These are phyloP conservation scores for Scedosporium minutisporum DNA, from an alignment of 2,329 filamentous ascomycete species.

Conservation along the genomic window DNA sequence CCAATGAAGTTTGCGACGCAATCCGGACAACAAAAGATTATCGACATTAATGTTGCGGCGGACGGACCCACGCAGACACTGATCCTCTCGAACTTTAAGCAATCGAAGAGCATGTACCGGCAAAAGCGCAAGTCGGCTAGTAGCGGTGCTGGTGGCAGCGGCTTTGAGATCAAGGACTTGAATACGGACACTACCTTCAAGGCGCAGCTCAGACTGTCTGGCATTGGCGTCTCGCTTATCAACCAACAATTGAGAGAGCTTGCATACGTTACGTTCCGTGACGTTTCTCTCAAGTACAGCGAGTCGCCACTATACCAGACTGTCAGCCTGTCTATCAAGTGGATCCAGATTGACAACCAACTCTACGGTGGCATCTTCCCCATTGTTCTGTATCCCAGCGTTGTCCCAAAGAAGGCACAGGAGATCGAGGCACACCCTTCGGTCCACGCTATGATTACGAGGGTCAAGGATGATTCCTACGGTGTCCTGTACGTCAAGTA, in stretches of 20 bases:
- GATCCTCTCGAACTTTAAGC: slow-evolving; percentile 87
- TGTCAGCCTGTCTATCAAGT: slow-evolving; percentile 82
- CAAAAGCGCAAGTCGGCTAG: slow-evolving; percentile 6
- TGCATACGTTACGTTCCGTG: slow-evolving; percentile 85
- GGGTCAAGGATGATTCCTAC: slow-evolving; percentile 97
- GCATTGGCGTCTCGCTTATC: slow-evolving; percentile 86
- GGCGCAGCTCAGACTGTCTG: slow-evolving; percentile 78
- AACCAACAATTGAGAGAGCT: slow-evolving; percentile 87
- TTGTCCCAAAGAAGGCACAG: slow-evolving; percentile 92
- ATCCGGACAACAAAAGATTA: slow-evolving; percentile 68
- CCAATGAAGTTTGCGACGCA: slow-evolving; percentile 78
- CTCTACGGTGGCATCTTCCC: slow-evolving; percentile 97
- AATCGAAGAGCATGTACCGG: slow-evolving; percentile 79
- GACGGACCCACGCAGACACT: slow-evolving; percentile 92
- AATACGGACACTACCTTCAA: slow-evolving; percentile 83
- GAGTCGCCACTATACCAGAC: slow-evolving; percentile 95
- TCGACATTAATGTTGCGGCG: slow-evolving; percentile 92
- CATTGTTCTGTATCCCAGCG: slow-evolving; percentile 91
- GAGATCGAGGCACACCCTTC: slow-evolving; percentile 96
- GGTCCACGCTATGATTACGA: slow-evolving; percentile 80
- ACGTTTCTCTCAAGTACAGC: slow-evolving; percentile 81
- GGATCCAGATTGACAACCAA: slow-evolving; percentile 98
- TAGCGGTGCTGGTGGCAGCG: slow-evolving; percentile 19
- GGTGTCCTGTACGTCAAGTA: slow-evolving; percentile 98
- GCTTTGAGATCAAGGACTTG: slow-evolving; percentile 89